Conservation (phyloP, 2,329 filamentous ascomycete genomes). For the Byssochlamys sp. region DNA sequence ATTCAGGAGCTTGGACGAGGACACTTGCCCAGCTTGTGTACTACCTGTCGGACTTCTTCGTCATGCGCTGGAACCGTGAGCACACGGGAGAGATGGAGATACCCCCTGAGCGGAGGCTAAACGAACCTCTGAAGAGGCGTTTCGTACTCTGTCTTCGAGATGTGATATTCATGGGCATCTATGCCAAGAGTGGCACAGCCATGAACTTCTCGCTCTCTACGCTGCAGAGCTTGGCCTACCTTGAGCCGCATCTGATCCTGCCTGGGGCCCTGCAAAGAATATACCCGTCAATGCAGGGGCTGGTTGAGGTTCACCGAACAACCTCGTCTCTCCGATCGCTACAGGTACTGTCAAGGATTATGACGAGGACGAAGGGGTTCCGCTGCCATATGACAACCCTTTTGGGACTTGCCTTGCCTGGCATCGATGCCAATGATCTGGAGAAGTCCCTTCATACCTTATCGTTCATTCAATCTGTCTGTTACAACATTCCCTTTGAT, state of each 20-base stretch:
- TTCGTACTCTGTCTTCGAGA: conserved; percentile 85
- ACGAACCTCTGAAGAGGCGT: conserved; percentile 67
- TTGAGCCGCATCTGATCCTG: conserved; percentile 84
- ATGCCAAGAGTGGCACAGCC: conserved; percentile 84
- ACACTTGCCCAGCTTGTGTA: conserved; percentile 82
- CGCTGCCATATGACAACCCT: conserved; percentile 90
- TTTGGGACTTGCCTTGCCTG: conserved; percentile 82
- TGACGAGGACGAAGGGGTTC: conserved; percentile 90
- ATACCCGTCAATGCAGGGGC: conserved; percentile 88
- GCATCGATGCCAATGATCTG: conserved; percentile 93
- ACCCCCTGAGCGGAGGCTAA: conserved; percentile 69
- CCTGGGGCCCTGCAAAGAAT: conserved; percentile 91
- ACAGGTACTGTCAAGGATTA: conserved; percentile 82
- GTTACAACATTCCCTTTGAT: conserved; percentile 88
- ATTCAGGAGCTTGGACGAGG: conserved; percentile 83
- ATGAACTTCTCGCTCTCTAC: conserved; percentile 87
- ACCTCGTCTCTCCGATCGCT: conserved; percentile 85
- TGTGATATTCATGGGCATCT: conserved; percentile 95
- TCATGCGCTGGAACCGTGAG: conserved; percentile 95
- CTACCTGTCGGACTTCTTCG: conserved; percentile 89
- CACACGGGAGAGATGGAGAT: conserved; percentile 84
- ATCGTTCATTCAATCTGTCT: conserved; percentile 88
- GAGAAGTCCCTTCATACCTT: conserved; percentile 93
- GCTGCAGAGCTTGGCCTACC: conserved; percentile 75
- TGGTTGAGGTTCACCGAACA: conserved; percentile 94